Base-by-base conservation (phyloP, 768 basidiomycete species). In the Kwoniella europaea region DNA sequence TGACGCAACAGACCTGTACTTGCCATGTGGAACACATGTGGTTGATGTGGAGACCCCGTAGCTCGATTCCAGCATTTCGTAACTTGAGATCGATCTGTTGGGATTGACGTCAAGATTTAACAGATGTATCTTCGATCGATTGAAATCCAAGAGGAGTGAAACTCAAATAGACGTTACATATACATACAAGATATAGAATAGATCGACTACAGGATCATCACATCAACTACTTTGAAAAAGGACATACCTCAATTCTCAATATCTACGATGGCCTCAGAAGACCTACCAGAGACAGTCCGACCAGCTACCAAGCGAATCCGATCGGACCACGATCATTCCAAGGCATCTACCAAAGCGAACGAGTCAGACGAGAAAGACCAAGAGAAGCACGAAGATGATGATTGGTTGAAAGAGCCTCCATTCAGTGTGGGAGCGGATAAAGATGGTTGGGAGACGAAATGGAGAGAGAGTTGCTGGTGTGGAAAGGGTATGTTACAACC, bases 381-480 rank as follows among this genome's bases (percentile, higher is more conserved):
- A 16, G 63, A 71, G 1, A 63, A 72, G 5, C 67, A 76, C 7
- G 50, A 70, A n/a, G 74, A 76, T 54, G 75, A 70, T 7, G 79
- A 78, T 52, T 80, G 76, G 76, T 35, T 78, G 42, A 74, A 60
- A 44, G 41, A 73, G 43, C 53, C 73, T 12, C 79, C 79, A 15
- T 80, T 76, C 72, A 22, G 27, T 20, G 56, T 71, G 10, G 75
- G 72, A 2, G 58, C 65, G 50, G 71, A 71, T 55, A 75, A 70
- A 65, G 69, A 77, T 15, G 76, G 67, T 2, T 80, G 74, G 73
- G 67, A 72, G 65, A 76, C 71, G 1, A 75, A 68, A n/a, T 80
- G 73, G 73, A 72, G 76, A 44, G 64, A 74, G 59, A 76, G 76
- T 55, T 80, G 79, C 63, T 80, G 79, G 79, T 80, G 79, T 66